A percentile compares a stretch with the other conserved stretches of the same genome.
phyloP scores from a whole-genome alignment of 192 early-diverging fungal species.

The Backusella tarrabulga region DNA sequence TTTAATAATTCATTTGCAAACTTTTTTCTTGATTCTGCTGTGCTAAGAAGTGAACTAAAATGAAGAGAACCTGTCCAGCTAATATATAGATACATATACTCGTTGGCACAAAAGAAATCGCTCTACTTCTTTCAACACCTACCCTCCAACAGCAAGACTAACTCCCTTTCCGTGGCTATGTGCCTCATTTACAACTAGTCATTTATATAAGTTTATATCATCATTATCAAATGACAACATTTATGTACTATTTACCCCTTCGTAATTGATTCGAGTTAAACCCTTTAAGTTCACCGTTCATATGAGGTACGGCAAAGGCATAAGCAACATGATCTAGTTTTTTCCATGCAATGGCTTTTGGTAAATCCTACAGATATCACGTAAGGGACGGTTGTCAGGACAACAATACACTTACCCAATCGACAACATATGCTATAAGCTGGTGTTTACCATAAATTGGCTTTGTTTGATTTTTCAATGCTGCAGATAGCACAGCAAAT shows the following conservation, averaged over 20 bases:
- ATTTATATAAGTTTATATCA: neutral
- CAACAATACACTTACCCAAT: slow-evolving; percentile 18
- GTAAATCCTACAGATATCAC: slow-evolving; percentile 12
- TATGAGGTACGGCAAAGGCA: slow-evolving; percentile 48
- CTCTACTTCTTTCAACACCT: neutral
- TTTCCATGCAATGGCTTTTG: slow-evolving; percentile 30
- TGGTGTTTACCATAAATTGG: slow-evolving; percentile 12
- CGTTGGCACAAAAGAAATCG: neutral
- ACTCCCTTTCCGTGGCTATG: slow-evolving; percentile 24
- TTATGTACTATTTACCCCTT: neutral
- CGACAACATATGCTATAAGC: slow-evolving; percentile 16
- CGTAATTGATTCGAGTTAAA: slow-evolving; percentile 20
- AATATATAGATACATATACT: neutral
- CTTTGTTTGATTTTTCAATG: neutral
- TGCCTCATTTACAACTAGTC: slow-evolving; percentile 23
- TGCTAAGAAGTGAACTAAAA: slow-evolving; percentile 22
- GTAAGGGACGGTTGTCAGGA: neutral
- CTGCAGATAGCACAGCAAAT: neutral
- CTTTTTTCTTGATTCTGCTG: slow-evolving; percentile 21
- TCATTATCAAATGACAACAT: neutral
- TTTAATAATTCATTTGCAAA: slow-evolving; percentile 43
- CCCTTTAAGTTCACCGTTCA: slow-evolving; percentile 14
- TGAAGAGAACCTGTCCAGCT: slow-evolving; percentile 39
- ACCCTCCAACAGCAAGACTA: slow-evolving; percentile 37
- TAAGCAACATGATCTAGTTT: slow-evolving; percentile 62